Percentiles rank a stretch among this genome's conserved stretches.
phyloP scores from a whole-genome alignment of 2,329 filamentous ascomycete species.

The Metarhizium brunneum region DNA sequence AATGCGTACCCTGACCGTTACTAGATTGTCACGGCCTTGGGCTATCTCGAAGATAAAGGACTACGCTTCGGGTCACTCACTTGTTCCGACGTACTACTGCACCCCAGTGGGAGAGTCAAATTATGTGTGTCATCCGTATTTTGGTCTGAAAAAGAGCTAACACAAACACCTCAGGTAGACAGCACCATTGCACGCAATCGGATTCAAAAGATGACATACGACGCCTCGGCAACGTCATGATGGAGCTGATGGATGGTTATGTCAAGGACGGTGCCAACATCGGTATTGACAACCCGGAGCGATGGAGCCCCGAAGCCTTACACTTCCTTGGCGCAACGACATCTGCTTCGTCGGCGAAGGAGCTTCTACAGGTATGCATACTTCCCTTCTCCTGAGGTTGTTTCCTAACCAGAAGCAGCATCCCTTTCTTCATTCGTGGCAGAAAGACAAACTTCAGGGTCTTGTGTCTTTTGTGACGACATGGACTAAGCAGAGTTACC shows the following conservation, averaged over 20 bases:
- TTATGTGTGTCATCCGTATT: neutral
- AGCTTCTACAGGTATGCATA: neutral
- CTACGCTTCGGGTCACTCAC: neutral
- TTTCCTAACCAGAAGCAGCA: neutral
- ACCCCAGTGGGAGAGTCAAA: neutral
- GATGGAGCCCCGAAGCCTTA: neutral
- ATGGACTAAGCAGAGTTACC: constrained; percentile 1
- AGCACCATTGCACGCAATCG: neutral
- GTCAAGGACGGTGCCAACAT: neutral
- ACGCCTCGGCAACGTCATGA: neutral
- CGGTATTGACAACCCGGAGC: neutral
- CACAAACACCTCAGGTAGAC: neutral
- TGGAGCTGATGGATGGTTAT: constrained; percentile 2
- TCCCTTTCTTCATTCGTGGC: constrained; percentile 1
- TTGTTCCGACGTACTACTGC: neutral
- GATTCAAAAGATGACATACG: constrained; percentile 2
- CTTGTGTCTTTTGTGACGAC: constrained; percentile 2
- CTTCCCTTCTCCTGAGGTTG: neutral
- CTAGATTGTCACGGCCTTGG: neutral
- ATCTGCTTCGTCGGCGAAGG: neutral
- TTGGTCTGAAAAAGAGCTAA: neutral
- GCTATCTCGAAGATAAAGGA: neutral
- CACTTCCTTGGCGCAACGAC: constrained; percentile 1
- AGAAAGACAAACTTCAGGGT: constrained; percentile 1
- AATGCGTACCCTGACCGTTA: neutral